Conservation (phyloP, 1,139 yeast genomes). For the Zygosaccharomyces sapae region DNA sequence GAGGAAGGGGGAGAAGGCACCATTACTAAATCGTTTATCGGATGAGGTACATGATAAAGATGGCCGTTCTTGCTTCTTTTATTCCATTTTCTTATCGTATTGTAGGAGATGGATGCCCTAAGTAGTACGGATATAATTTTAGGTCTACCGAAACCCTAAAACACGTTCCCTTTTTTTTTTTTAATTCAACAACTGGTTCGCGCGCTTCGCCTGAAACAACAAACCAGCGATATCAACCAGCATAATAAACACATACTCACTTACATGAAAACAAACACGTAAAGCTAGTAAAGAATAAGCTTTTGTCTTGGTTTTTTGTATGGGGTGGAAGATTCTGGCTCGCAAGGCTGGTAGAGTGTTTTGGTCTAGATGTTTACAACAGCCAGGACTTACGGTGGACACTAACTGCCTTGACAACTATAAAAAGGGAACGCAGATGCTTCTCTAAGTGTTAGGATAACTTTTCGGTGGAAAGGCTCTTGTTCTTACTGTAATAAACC, state of each 20-base stretch:
- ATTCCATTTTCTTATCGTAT: neutral
- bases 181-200: neutral
- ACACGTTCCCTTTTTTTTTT: too few relatives aligned
- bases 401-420: neutral
- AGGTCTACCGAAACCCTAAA: neutral
- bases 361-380: neutral
- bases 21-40: too few relatives aligned
- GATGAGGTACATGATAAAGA: neutral
- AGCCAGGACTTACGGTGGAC: neutral
- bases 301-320: neutral
- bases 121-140: too few relatives aligned
- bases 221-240: conserved; percentile 2
- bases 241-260: neutral
- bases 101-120: neutral
- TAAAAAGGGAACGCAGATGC: neutral
- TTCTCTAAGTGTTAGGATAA: neutral
- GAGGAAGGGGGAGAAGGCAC: too few relatives aligned
- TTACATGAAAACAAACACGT: neutral
- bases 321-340: neutral
- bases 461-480: neutral
- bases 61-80: neutral
- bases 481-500: neutral
- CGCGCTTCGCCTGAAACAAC: neutral
- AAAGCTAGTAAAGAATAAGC: neutral
- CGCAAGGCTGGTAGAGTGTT: neutral